Percentiles rank a stretch among this genome's conserved stretches.
These are phyloP conservation scores for Lippia alba DNA, from an alignment of 305 asterid genomes.

Conservation along the genomic window DNA sequence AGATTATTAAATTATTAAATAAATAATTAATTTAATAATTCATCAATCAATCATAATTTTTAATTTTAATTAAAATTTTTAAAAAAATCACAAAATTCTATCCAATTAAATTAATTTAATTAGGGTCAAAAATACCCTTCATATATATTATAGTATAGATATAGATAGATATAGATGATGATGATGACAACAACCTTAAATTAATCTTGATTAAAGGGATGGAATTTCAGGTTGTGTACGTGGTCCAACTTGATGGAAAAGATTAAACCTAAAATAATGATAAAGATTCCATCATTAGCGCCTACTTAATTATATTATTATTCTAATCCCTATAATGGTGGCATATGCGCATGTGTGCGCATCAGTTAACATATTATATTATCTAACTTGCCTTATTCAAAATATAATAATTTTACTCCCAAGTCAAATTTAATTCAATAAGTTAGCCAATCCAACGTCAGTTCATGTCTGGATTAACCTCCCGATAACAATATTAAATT, in stretches of 20 bases:
- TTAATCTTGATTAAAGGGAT: constrained; percentile 11
- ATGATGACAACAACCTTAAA: neutral
- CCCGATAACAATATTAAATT: too few relatives aligned
- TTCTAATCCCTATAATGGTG: constrained; percentile 23
- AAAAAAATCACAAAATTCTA: too few relatives aligned
- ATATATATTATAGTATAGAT: too few relatives aligned
- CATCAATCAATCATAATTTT: too few relatives aligned
- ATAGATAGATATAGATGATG: too few relatives aligned
- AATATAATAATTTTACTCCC: neutral
- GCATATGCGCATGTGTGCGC: constrained; percentile 21
- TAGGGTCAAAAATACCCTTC: too few relatives aligned
- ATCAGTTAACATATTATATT: constrained; percentile 16
- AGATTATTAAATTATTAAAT: too few relatives aligned
- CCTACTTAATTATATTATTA: neutral
- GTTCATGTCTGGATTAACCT: constrained; percentile 2
- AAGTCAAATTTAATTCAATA: neutral
- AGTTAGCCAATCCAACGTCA: constrained; percentile 10
- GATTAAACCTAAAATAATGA: neutral
- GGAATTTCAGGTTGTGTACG: neutral
- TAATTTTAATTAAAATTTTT: too few relatives aligned
- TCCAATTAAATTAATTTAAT: too few relatives aligned
- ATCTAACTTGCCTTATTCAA: constrained; percentile 9
- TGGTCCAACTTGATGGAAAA: constrained; percentile 5
- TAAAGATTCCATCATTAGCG: constrained; percentile 25
- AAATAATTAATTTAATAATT: too few relatives aligned